Evolutionary conservation across 1,284 basidiomycete genomes (phyloP).

Genomic region (Grifola frondosa): DNA sequence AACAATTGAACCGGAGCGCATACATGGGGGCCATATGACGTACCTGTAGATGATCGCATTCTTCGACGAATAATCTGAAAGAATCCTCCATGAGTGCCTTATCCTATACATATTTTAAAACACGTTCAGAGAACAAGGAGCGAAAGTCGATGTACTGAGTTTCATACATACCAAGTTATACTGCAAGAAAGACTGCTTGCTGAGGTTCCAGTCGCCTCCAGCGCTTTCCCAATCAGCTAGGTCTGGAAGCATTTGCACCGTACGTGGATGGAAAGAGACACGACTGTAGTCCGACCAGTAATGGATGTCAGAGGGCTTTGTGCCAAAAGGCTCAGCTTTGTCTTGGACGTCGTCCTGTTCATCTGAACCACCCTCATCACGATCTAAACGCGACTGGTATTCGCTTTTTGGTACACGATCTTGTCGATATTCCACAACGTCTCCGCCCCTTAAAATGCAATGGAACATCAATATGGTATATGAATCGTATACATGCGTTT

Average conservation of each 20-base stretch:
- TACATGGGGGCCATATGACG: background rate
- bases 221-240: constrained; percentile 49
- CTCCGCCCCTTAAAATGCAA: constrained; percentile 45
- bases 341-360: constrained; percentile 19
- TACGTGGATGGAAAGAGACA: constrained; percentile 63
- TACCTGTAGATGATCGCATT: constrained; percentile 74
- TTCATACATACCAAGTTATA: constrained; percentile 50
- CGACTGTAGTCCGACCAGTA: constrained; percentile 82
- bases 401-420: constrained; percentile 49
- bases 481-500: too few relatives aligned
- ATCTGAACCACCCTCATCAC: constrained; percentile 19
- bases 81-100: constrained; percentile 58
- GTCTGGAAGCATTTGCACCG: constrained; percentile 63
- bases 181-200: constrained; percentile 49
- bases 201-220: constrained; percentile 57
- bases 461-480: constrained; percentile 9
- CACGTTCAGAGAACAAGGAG: background rate
- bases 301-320: constrained; percentile 40
- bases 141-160: background rate
- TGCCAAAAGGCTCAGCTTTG: constrained; percentile 1
- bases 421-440: constrained; percentile 51
- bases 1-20: background rate
- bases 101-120: constrained; percentile 14
- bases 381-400: constrained; percentile 48
- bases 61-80: constrained; percentile 66